Percentiles rank a stretch among this genome's conserved stretches.
Evolutionary conservation across 2,329 filamentous ascomycete species (phyloP).

Genomic region (Nemania sp.): DNA sequence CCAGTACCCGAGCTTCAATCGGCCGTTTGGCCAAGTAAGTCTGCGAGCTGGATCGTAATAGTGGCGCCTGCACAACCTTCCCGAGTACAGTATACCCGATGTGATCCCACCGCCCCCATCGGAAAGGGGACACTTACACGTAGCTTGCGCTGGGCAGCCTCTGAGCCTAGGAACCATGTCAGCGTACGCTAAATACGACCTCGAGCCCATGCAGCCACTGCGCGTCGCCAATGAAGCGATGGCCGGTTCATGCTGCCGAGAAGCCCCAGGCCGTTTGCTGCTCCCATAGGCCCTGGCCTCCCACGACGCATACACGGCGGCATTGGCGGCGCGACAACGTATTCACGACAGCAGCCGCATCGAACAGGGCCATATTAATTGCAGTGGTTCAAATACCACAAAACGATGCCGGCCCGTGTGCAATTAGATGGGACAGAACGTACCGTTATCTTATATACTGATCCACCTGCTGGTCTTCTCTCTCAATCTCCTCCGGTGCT

Average conservation of each 20-base stretch:
- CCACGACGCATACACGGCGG: conserved; percentile 9
- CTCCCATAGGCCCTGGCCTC: conserved; percentile 12
- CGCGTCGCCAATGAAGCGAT: conserved; percentile 15
- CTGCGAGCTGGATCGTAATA: too few species aligned
- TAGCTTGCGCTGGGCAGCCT: conserved; percentile 28
- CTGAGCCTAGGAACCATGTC: conserved; percentile 24
- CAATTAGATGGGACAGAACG: conserved; percentile 11
- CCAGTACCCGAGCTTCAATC: conserved; percentile 34
- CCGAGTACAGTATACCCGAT: conserved; percentile 28
- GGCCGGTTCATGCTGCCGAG: conserved; percentile 15
- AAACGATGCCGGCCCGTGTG: conserved; percentile 4
- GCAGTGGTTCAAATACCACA: conserved; percentile 16
- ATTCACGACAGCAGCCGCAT: conserved; percentile 33
- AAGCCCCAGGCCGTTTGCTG: conserved; percentile 16
- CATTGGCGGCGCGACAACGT: conserved; percentile 20
- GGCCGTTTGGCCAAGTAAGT: conserved; percentile 32
- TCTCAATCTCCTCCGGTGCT: conserved; percentile 1
- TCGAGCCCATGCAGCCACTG: conserved; percentile 18
- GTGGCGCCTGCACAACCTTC: conserved; percentile 41
- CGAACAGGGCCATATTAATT: conserved; percentile 25
- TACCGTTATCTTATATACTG: conserved; percentile 25
- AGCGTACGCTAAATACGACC: conserved; percentile 24
- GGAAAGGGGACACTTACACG: conserved; percentile 38
- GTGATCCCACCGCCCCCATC: conserved; percentile 36
- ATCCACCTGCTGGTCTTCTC: conserved; percentile 10